These are phyloP conservation scores for Diutina rugosa DNA, from an alignment of 1,139 yeast genomes.

Conservation along the genomic window DNA sequence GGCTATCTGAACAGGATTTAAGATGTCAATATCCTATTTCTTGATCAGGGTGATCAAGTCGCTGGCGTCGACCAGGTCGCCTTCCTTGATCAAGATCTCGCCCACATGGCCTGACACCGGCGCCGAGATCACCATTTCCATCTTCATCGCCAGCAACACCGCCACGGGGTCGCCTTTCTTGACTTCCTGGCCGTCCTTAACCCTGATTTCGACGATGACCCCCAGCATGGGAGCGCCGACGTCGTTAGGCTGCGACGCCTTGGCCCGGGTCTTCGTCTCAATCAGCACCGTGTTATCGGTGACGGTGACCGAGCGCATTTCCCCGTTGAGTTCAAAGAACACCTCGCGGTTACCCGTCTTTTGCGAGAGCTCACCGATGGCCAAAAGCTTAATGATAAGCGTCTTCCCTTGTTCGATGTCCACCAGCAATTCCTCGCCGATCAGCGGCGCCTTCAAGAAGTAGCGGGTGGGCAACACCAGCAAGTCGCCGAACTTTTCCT, in stretches of 20 bases:
- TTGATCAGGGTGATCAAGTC: slow-evolving; percentile 49
- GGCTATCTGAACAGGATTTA: too few species aligned
- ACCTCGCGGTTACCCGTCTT: slow-evolving; percentile 92
- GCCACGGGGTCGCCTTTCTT: slow-evolving; percentile 96
- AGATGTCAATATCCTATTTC: slow-evolving; percentile 2
- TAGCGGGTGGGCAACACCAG: slow-evolving; percentile 86
- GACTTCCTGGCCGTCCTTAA: slow-evolving; percentile 75
- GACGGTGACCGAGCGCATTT: slow-evolving; percentile 88
- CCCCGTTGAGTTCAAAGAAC: slow-evolving; percentile 96
- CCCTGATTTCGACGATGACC: slow-evolving; percentile 89
- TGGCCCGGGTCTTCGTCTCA: slow-evolving; percentile 76
- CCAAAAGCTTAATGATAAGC: slow-evolving; percentile 80
- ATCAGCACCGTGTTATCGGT: slow-evolving; percentile 80
- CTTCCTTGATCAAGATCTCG: slow-evolving; percentile 67
- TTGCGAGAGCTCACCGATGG: slow-evolving; percentile 77
- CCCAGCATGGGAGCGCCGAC: slow-evolving; percentile 99
- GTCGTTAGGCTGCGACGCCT: slow-evolving; percentile 88
- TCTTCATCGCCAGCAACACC: slow-evolving; percentile 96
- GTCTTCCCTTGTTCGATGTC: slow-evolving; percentile 93
- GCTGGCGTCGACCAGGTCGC: slow-evolving; percentile 90
- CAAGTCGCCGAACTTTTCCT: slow-evolving; percentile 79
- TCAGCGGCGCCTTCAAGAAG: slow-evolving; percentile 75
- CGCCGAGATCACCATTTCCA: slow-evolving; percentile 98
- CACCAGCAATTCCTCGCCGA: slow-evolving; percentile 81
- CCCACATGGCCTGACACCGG: slow-evolving; percentile 79